Conservation (phyloP, 139 green algal genomes). For the Chlorella sp. region DNA sequence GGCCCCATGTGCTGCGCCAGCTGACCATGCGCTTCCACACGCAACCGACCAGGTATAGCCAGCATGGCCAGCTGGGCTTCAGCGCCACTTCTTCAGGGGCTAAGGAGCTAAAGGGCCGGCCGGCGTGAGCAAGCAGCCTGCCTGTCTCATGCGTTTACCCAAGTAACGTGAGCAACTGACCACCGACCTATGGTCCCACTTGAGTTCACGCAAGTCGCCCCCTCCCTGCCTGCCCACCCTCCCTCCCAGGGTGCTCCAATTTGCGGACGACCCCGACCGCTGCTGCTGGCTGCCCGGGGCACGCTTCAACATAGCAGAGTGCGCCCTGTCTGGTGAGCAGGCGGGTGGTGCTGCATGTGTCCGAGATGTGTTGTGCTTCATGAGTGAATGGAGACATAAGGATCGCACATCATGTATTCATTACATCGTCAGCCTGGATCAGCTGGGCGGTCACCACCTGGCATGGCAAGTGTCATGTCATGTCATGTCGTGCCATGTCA, state of each 20-base stretch:
- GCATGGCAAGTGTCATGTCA: too few relatives aligned
- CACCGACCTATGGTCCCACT: not conserved
- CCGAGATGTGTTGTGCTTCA: too few relatives aligned
- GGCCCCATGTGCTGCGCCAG: slow-evolving; percentile 55
- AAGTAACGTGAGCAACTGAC: not conserved
- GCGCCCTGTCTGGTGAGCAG: slow-evolving; percentile 48
- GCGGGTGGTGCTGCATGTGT: not conserved
- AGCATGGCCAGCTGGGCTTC: not conserved
- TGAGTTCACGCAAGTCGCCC: not conserved
- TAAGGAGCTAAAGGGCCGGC: not conserved
- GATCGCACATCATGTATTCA: too few relatives aligned
- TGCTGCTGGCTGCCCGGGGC: slow-evolving; percentile 79
- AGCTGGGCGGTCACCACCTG: not conserved
- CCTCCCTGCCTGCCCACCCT: not conserved
- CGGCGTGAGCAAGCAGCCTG: not conserved
- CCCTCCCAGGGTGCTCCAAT: slow-evolving; percentile 51
- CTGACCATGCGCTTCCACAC: slow-evolving; percentile 60
- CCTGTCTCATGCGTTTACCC: not conserved
- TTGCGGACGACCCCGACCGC: slow-evolving; percentile 50
- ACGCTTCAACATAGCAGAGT: slow-evolving; percentile 84
- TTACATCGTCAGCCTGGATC: too few relatives aligned
- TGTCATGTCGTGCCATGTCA: too few relatives aligned
- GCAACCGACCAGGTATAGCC: slow-evolving; percentile 41
- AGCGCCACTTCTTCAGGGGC: too few relatives aligned
- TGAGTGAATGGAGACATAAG: too few relatives aligned